Conservation (phyloP, 352 stramenopile genomes). For the Pythium rhizo-oryzae region DNA sequence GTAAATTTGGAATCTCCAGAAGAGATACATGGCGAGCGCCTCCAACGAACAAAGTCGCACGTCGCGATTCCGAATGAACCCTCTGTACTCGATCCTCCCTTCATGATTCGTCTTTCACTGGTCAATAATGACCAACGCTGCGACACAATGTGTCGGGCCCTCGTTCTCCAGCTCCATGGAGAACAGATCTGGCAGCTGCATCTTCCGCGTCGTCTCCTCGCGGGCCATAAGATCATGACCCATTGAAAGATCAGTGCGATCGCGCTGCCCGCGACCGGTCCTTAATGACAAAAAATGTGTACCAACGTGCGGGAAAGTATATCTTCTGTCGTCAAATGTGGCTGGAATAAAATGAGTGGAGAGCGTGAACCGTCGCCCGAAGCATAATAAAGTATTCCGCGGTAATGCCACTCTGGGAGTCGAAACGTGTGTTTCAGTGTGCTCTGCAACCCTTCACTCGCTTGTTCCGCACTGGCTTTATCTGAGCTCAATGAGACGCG, state of each 20-base stretch:
- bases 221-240: background rate
- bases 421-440: no score
- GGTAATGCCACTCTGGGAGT: no score
- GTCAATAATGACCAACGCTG: background rate
- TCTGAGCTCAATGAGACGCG: no score
- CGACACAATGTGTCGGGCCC: background rate
- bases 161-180: background rate
- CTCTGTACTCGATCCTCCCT: background rate
- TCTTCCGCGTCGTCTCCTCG: background rate
- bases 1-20: background rate
- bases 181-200: background rate
- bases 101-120: background rate
- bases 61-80: background rate
- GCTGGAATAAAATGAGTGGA: no score
- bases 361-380: no score
- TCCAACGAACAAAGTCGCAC: background rate
- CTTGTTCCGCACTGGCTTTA: no score
- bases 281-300: no score
- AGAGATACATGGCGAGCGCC: background rate
- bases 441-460: no score
- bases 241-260: background rate
- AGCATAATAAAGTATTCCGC: no score
- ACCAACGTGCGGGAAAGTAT: no score
- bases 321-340: no score
- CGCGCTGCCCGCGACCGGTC: no score